Evolutionary conservation across 1,139 yeast species (phyloP).

Genomic region (Protomyces pachydermus): DNA sequence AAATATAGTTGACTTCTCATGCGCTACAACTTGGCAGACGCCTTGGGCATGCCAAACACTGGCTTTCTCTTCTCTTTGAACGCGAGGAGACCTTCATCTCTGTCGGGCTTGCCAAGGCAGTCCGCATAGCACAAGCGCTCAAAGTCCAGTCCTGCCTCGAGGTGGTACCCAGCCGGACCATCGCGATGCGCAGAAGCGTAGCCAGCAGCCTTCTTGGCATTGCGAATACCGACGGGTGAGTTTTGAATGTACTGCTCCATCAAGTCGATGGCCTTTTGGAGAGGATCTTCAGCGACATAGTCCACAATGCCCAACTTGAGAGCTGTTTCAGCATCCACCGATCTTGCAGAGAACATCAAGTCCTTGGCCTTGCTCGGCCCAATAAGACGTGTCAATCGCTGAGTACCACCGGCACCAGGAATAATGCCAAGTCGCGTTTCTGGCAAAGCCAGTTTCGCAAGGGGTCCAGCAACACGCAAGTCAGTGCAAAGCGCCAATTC

Average conservation of each 20-base stretch:
- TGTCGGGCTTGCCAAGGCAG: conserved; percentile 12
- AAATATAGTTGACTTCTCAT: background rate
- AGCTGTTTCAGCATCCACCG: conserved; percentile 4
- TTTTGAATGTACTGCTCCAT: conserved; percentile 9
- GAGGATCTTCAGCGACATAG: background rate
- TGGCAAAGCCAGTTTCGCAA: conserved; percentile 12
- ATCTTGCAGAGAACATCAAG: conserved; percentile 15
- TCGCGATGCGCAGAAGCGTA: background rate
- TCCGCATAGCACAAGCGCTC: conserved; percentile 10
- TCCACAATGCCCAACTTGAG: background rate
- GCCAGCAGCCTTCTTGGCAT: conserved; percentile 14
- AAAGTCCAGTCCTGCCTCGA: conserved; percentile 12
- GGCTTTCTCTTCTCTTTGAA: conserved; percentile 25
- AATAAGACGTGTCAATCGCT: conserved; percentile 12
- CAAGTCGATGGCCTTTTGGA: background rate
- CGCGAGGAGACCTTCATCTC: conserved; percentile 18
- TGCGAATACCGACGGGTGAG: conserved; percentile 13
- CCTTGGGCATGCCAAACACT: conserved; percentile 5
- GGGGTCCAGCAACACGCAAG: conserved; percentile 11
- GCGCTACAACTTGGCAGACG: background rate
- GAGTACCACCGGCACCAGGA: conserved; percentile 26
- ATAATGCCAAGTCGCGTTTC: conserved; percentile 22
- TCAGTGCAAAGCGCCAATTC: conserved; percentile 19
- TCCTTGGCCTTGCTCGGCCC: conserved; percentile 18
- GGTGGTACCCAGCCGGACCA: conserved; percentile 1